Conservation (phyloP, 495 filamentous ascomycete genomes). For the Aspergillus bridgeri region DNA sequence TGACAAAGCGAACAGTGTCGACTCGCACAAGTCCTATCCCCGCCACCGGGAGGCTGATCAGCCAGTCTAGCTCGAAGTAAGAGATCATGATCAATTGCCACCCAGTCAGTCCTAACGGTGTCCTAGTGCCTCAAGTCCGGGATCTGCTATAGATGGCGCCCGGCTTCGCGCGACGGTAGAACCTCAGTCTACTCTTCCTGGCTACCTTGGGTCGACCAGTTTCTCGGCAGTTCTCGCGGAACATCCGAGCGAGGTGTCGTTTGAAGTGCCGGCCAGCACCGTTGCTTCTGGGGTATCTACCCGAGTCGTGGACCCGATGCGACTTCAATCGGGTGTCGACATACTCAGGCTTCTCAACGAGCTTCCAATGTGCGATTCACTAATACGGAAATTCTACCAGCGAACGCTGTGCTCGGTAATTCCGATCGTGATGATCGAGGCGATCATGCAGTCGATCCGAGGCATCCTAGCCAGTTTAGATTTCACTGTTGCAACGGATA, state of each 20-base stretch:
- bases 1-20: slow-evolving; percentile 32
- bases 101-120: not conserved
- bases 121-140: slow-evolving; percentile 28
- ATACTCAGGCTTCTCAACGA: slow-evolving; percentile 43
- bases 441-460: slow-evolving; percentile 27
- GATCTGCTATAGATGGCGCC: slow-evolving; percentile 18
- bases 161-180: slow-evolving; percentile 26
- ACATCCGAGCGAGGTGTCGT: slow-evolving; percentile 34
- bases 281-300: slow-evolving; percentile 27
- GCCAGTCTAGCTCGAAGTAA: slow-evolving; percentile 30
- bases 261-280: slow-evolving; percentile 32
- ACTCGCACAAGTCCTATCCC: slow-evolving; percentile 12
- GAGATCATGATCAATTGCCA: not conserved
- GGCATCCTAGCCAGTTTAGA: slow-evolving; percentile 26
- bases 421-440: slow-evolving; percentile 23
- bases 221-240: slow-evolving; percentile 47
- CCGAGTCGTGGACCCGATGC: slow-evolving; percentile 27
- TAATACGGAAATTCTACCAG: slow-evolving; percentile 28
- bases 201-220: slow-evolving; percentile 50
- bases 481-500: slow-evolving; percentile 18
- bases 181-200: slow-evolving; percentile 28
- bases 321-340: slow-evolving; percentile 39
- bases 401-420: slow-evolving; percentile 20
- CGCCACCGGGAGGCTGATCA: slow-evolving; percentile 14
- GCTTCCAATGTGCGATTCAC: slow-evolving; percentile 18